Evolutionary conservation across 768 basidiomycete genomes (phyloP).

Genomic region (Piloderma croceum): DNA sequence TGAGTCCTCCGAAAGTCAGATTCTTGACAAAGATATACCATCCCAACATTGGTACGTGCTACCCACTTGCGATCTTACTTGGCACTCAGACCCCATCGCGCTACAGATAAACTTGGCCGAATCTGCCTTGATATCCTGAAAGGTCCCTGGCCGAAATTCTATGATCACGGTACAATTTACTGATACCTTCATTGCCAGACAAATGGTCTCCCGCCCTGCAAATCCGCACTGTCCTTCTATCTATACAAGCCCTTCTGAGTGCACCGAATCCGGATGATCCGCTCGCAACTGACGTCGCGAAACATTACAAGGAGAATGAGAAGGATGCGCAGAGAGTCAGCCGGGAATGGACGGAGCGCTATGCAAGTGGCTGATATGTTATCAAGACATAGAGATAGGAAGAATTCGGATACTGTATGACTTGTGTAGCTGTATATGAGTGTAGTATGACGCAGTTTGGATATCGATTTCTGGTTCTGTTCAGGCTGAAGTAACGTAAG

Average conservation of each 20-base stretch:
- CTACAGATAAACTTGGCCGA: slow-evolving; percentile 90
- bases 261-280: slow-evolving; percentile 97
- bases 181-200: slow-evolving; percentile 44
- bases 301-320: slow-evolving; percentile 98
- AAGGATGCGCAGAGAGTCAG: slow-evolving; percentile 88
- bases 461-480: no score
- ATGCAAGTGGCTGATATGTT: no score
- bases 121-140: slow-evolving; percentile 99
- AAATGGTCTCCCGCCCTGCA: slow-evolving; percentile 99
- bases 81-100: neutral
- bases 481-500: no score
- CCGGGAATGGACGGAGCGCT: slow-evolving; percentile 92
- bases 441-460: no score
- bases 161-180: neutral
- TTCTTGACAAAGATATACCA: slow-evolving; percentile 99
- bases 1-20: slow-evolving; percentile 97
- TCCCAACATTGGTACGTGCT: slow-evolving; percentile 89
- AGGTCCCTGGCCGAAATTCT: slow-evolving; percentile 38
- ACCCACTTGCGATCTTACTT: neutral
- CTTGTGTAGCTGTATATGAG: no score
- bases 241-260: slow-evolving; percentile 92
- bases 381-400: no score
- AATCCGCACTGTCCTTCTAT: slow-evolving; percentile 95
- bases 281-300: slow-evolving; percentile 90
- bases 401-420: no score